Evolutionary conservation across 2,329 filamentous ascomycete species (phyloP).

Genomic region (Penicillium corylophilum): DNA sequence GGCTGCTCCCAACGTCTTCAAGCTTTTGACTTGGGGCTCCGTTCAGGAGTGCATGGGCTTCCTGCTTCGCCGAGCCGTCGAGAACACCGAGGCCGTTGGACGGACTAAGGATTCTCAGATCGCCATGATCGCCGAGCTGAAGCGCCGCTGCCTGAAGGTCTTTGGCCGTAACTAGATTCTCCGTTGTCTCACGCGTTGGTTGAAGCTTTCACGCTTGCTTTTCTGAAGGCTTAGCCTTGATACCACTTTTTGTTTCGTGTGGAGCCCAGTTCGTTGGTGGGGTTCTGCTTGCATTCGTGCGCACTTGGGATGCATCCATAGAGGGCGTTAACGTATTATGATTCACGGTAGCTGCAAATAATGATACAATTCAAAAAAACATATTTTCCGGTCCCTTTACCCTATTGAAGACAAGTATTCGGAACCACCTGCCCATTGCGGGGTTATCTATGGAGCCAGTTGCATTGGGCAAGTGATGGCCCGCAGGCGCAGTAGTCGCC

Average conservation of each 20-base stretch:
- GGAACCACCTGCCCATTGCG: background rate
- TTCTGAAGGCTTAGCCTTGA: constrained; percentile 2
- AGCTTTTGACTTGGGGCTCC: constrained; percentile 61
- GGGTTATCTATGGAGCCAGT: background rate
- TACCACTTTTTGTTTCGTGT: background rate
- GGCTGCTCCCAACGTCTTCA: constrained; percentile 53
- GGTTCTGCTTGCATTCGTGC: constrained; percentile 20
- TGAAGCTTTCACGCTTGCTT: constrained; percentile 1
- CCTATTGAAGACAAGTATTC: background rate
- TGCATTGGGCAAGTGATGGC: background rate
- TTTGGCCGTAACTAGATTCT: constrained; percentile 22
- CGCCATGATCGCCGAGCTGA: constrained; percentile 38
- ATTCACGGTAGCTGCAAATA: constrained; percentile 14
- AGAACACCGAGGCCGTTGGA: constrained; percentile 66
- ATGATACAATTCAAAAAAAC: constrained; percentile 17
- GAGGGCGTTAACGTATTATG: constrained; percentile 24
- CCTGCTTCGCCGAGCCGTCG: constrained; percentile 64
- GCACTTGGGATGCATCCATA: constrained; percentile 26
- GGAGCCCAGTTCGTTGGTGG: constrained; percentile 2
- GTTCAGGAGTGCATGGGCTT: constrained; percentile 62
- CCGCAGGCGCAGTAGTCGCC: background rate
- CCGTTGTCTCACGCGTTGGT: background rate
- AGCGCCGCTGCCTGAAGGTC: constrained; percentile 29
- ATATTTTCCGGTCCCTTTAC: background rate
- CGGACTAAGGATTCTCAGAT: constrained; percentile 49